Evolutionary conservation across 2,329 filamentous ascomycete genomes (phyloP), one percentile per base, ranked within the genome.

Genomic region (Botrytis hyacinthi): DNA sequence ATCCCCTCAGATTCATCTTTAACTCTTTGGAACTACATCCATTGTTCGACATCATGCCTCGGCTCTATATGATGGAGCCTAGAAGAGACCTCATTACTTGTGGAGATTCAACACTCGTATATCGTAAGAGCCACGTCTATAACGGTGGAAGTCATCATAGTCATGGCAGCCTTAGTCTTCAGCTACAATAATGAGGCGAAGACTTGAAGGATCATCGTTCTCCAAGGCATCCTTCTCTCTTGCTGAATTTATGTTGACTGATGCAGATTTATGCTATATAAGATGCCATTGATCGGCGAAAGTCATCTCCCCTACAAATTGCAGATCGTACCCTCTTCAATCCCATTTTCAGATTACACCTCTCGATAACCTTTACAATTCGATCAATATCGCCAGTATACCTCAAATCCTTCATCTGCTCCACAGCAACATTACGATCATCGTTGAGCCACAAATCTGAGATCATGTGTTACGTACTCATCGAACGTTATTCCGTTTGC

Each of bases 401-500:
- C 20, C 10, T 40, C 42, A 62, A 69, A 32, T 44, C 4, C 26
- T 32, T 62, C n/a, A 14, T 16, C 44, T 7, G 7, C 29, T 20
- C 12, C 22, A 4, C 26, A 9, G 51, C 40, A 51, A 10, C 12
- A 16, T 35, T 18, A 20, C 18, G 22, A 35, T 26, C 35, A 37
- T 42, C 65, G 8, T 40, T 12, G 44, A 42, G 22, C 26, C 42
- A 69, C 42, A 51, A 37, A 20, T 35, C 32, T 16, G 12, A 77
- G 78, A 84, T 70, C 75, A 93, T 93, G 91, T 93, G 91, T 81
- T 91, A 91, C 80, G 88, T 91, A 82, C 85, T 93, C 75, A 84
- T 92, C 79, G 71, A 93, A 81, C 86, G 89, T 75, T 93, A 90
- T 82, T 87, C 90, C n/a, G 90, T 90, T 73, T 93, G 91, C 84